A percentile compares a stretch with the other conserved stretches of the same genome.
Conservation (phyloP, 2,329 filamentous ascomycete species). For the Diaporthe citri region DNA sequence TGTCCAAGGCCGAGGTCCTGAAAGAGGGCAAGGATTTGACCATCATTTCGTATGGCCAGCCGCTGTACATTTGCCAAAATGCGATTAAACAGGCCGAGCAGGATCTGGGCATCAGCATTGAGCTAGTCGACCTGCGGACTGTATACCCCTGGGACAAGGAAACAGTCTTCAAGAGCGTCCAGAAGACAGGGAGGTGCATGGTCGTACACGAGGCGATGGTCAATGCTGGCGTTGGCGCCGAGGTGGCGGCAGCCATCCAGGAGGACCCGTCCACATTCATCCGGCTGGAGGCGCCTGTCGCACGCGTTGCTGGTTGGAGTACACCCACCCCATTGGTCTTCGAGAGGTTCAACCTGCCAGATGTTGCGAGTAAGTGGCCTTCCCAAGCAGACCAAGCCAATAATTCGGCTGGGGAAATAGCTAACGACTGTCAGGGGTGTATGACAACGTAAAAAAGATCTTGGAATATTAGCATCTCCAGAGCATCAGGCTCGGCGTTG, state of each 20-base stretch:
- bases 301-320: constrained; percentile 89
- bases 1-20: constrained; percentile 87
- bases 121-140: constrained; percentile 89
- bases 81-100: constrained; percentile 82
- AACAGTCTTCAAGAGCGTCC: constrained; percentile 83
- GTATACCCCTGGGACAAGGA: constrained; percentile 93
- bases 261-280: constrained; percentile 82
- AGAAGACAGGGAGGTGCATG: constrained; percentile 86
- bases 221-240: constrained; percentile 89
- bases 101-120: constrained; percentile 81
- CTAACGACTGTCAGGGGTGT: constrained; percentile 68
- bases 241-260: constrained; percentile 89
- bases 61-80: constrained; percentile 84
- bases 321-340: constrained; percentile 84
- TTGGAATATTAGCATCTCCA: constrained; percentile 67
- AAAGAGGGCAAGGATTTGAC: constrained; percentile 86
- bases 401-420: not conserved
- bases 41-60: constrained; percentile 89
- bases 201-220: constrained; percentile 95
- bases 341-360: constrained; percentile 85
- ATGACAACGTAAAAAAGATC: constrained; percentile 76
- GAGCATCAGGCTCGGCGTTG: constrained; percentile 8
- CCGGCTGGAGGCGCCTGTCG: constrained; percentile 85
- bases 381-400: not conserved
- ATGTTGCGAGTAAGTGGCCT: constrained; percentile 81